Percentiles rank a stretch among this genome's conserved stretches.
Evolutionary conservation across 495 filamentous ascomycete species (phyloP).

Genomic region (Usnea hakonensis): DNA sequence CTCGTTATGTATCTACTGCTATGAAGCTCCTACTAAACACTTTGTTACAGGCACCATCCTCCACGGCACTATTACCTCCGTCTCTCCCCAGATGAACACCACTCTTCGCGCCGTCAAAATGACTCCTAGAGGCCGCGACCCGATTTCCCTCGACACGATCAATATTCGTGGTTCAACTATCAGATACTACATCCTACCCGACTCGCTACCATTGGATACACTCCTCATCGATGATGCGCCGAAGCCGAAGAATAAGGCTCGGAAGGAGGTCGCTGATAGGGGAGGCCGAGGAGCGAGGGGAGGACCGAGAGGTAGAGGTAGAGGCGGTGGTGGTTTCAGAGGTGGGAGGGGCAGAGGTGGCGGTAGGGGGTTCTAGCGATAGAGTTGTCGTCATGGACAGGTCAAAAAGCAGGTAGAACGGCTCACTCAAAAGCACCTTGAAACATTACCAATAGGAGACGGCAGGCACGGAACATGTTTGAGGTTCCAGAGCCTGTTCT

Average conservation of each 20-base stretch:
- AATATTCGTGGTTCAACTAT: conserved; percentile 91
- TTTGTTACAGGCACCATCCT: conserved; percentile 70
- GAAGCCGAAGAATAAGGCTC: conserved; percentile 98
- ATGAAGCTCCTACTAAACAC: conserved; percentile 10
- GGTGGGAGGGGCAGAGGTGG: conserved; percentile 57
- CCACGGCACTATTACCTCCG: conserved; percentile 89
- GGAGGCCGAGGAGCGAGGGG: conserved; percentile 52
- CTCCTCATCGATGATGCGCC: conserved; percentile 91
- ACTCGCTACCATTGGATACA: conserved; percentile 88
- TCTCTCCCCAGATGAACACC: conserved; percentile 96
- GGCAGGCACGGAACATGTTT: background rate
- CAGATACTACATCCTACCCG: conserved; percentile 88
- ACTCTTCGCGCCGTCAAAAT: conserved; percentile 89
- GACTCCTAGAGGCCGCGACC: conserved; percentile 78
- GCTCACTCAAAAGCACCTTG: background rate
- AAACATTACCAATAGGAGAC: background rate
- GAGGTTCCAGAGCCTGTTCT: background rate
- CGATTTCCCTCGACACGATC: conserved; percentile 86
- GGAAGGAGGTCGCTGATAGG: conserved; percentile 74
- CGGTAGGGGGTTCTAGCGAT: conserved; percentile 51
- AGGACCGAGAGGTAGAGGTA: conserved; percentile 43
- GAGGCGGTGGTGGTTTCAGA: conserved; percentile 47
- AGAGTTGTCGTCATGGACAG: background rate
- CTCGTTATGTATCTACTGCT: background rate
- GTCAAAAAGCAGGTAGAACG: background rate